Evolutionary conservation across 2,329 filamentous ascomycete genomes (phyloP), one percentile per base, ranked within the genome.

Genomic region (Pestalotiopsis sp.): DNA sequence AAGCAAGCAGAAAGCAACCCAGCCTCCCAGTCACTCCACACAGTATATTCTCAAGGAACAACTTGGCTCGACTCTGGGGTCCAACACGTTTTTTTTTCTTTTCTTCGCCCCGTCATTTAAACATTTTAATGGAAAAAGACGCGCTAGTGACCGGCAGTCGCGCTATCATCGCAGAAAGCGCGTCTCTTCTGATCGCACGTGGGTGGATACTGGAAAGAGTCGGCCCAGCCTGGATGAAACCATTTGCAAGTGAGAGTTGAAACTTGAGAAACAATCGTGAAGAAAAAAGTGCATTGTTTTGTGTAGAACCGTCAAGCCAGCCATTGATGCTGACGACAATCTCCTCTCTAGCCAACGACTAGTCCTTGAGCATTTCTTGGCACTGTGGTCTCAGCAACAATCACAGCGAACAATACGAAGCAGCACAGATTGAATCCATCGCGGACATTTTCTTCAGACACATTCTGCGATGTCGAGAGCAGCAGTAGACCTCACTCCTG

Each of bases 71-170:
- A 52, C 45, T 13, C 49, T 5, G 38, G 17, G 13, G 38, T 27
- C 9, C 20, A 63, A 27, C 41, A 65, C n/a, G 52, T 5, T 39
- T 45, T 66, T 45, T 66, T n/a, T 61, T 13, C 31, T 59, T 58
- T 59, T 31, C 45, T n/a, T 52, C 45, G 45, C 6, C 45, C 45
- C 45, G 45, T 23, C 57, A 59, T 25, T 59, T 59, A 36, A 36
- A 59, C 23, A 27, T 36, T 27, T n/a, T 17, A 59, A 59, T 59
- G 23, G 57, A 13, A 59, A 59, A 59, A 59, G 25, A 59, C 57
- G 57, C 57, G 57, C 57, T 59, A 59, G 57, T 59, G 23, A 36
- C 12, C 25, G 23, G 27, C 23, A 14, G 57, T 27, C 57, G 57
- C 57, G 57, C 57, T 27, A 59, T 59, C 6, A 59, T 27, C 25